These are phyloP conservation scores for Chytridiales sp. DNA, from an alignment of 371 early-diverging fungal genomes.

Conservation along the genomic window DNA sequence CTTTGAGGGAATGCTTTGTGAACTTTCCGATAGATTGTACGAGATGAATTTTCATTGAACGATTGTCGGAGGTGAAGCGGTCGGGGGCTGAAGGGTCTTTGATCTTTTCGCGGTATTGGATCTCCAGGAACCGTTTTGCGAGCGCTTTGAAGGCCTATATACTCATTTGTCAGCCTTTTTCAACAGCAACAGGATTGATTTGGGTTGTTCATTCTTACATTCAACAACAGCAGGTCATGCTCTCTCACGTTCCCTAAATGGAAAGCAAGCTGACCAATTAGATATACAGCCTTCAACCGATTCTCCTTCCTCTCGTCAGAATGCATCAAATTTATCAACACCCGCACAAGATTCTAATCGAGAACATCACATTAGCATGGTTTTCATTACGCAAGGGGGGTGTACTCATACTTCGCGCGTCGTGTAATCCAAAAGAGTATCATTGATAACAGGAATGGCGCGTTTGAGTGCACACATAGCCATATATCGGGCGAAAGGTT, in stretches of 20 bases:
- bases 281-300: constrained; percentile 48
- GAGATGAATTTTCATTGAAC: constrained; percentile 45
- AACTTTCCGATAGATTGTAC: constrained; percentile 52
- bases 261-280: constrained; percentile 46
- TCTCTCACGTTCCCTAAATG: constrained; percentile 43
- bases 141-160: constrained; percentile 43
- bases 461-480: constrained; percentile 45
- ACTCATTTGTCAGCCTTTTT: not conserved
- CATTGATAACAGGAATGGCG: constrained; percentile 47
- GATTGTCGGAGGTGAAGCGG: constrained; percentile 3
- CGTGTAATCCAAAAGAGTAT: constrained; percentile 45
- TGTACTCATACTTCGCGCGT: constrained; percentile 39
- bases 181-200: not conserved
- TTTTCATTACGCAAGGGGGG: not conserved
- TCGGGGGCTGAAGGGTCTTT: not conserved
- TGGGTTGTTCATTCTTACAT: constrained; percentile 31
- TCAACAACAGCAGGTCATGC: constrained; percentile 38
- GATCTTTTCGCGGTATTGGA: constrained; percentile 40
- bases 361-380: not conserved
- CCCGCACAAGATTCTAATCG: constrained; percentile 34
- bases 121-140: constrained; percentile 33
- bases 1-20: no score
- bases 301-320: constrained; percentile 53
- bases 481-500: constrained; percentile 48
- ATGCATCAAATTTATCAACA: constrained; percentile 43